Evolutionary conservation across 1,139 yeast species (phyloP), one percentile per base, ranked within the genome.

Genomic region (Pichia sp.): DNA sequence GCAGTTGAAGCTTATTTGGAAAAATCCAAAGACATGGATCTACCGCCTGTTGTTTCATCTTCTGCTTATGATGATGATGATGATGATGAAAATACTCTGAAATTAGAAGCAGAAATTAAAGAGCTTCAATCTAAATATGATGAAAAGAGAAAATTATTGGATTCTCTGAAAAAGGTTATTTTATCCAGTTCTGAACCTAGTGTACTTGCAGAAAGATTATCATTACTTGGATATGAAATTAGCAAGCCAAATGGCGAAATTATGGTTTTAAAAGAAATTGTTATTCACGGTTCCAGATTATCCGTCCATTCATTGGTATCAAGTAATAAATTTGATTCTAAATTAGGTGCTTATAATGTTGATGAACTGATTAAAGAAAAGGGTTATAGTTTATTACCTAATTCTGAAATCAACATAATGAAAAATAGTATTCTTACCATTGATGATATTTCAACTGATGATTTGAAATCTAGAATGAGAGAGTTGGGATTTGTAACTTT

Each of bases 401-500:
- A 6, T 22, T 39, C 44, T 11, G 33, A 50, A 6, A 34, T 36
- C 3, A 28, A 47, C 11, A 34, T 48, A 25, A 18, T 29, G 19
- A 41, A 27, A 8, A 41, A 41, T 27, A 16, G 14, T 16, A n/a
- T 27, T n/a, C 7, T 46, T 13, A 33, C 27, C 3, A 22, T 42
- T 43, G 51, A 45, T 3, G 52, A 49, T 22, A 36, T 55, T 2
- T 42, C 49, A 16, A 28, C 51, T 5, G 51, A 47, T 10, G 53
- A 64, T 3, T 65, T 62, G 30, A 56, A 54, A 36, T 31, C 49
- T 5, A 56, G 52, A n/a, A 58, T 62, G 3, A 50, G 39, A 61
- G 64, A 49, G 16, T 60, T 73, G 44, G 80, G 80, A 1, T 67
- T 73, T 65, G 70, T 70, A 3, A 67, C 73, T 5, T 50, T 78